Evolutionary conservation across 2,329 filamentous ascomycete species (phyloP), one percentile per base, ranked within the genome.

Genomic region (Venturia oleaginea): DNA sequence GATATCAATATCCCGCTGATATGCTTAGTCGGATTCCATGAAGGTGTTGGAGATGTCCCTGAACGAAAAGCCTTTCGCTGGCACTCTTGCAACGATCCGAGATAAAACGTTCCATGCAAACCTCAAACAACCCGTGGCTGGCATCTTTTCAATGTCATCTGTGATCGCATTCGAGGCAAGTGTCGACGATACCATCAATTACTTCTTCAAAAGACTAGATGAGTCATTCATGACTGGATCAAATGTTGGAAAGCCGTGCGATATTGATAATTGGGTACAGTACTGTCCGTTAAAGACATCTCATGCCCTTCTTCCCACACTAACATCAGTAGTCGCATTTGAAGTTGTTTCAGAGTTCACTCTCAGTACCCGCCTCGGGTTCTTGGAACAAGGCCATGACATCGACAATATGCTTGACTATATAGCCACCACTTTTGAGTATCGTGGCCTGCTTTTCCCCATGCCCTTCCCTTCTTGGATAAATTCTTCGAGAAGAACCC

Each of bases 301-400:
- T 7, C 13, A 11, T 27, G 51, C 3, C 30, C 51, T 4, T 11
- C 4, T 19, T 24, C 7, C 13, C 19, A n/a, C 5, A n/a, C 51
- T 55, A 7, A 55, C 15, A 30, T 19, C 3, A 17, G 3, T n/a
- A 55, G 51, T 55, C 51, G 82, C 81, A 3, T 85, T 84, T 73
- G 83, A 85, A 68, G 79, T 84, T 42, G 82, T 85, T 64, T 80
- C 78, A 30, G 80, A 83, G 66, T 75, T 85, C 48, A 82, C 80
- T 1, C 85, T 85, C 67, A 82, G 83, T 11, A 79, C 76, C 3
- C 78, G 82, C 0, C 79, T 86, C 62, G 83, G 83, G 13, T 86
- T 86, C 69, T 75, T 85, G 11, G 76, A 81, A 63, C 75, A 78
- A 64, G 82, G 77, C 22, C 72, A 74, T 30, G 83, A 86, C 68